phyloP scores from a whole-genome alignment of 1,139 yeast species.

The Geotrichum australiense region DNA sequence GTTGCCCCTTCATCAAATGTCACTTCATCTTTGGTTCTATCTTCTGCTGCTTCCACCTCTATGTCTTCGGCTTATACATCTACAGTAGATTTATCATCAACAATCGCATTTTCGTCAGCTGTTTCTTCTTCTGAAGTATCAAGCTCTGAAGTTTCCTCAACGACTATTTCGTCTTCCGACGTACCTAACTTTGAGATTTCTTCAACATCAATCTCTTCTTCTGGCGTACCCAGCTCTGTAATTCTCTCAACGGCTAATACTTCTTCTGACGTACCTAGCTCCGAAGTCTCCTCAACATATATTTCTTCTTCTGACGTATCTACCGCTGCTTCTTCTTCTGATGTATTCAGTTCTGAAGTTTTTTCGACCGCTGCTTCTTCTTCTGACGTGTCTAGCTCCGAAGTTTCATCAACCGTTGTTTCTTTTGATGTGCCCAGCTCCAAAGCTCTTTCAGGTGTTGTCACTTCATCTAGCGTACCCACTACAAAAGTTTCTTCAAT shows the following conservation, averaged over 20 bases:
- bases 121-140: not conserved
- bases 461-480: not conserved
- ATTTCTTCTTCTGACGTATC: not conserved
- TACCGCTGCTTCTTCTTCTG: not conserved
- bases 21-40: no score
- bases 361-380: not conserved
- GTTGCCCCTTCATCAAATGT: no score
- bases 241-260: not conserved
- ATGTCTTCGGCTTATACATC: slow-evolving; percentile 1
- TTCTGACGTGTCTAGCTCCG: slow-evolving; percentile 1
- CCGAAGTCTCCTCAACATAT: not conserved
- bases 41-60: not conserved
- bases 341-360: not conserved
- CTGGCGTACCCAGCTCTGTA: not conserved
- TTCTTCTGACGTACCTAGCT: not conserved
- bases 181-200: not conserved
- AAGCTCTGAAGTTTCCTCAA: not conserved
- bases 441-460: not conserved
- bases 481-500: not conserved
- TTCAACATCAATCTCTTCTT: not conserved
- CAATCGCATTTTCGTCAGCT: not conserved
- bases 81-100: not conserved
- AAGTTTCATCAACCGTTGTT: not conserved
- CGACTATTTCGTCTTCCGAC: not conserved
- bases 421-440: not conserved